phyloP scores from a whole-genome alignment of 164 flowering plant genomes.

The Malania oleifera region DNA sequence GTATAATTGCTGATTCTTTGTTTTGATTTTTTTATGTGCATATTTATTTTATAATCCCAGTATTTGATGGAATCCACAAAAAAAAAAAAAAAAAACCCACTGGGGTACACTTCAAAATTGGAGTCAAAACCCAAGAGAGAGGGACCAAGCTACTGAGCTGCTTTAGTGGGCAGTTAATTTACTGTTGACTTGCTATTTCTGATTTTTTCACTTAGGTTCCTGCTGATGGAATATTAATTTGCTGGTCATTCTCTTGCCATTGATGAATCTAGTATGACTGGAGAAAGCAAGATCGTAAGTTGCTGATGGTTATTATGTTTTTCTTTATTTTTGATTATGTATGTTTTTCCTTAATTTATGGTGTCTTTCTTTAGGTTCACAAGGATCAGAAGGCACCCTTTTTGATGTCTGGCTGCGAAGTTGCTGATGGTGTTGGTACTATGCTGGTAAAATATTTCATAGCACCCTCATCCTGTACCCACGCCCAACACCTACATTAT shows the following conservation, averaged over 20 bases:
- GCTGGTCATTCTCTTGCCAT: constrained; percentile 3
- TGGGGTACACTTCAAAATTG: no score
- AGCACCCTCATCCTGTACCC: no score
- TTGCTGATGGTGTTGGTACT: constrained; percentile 1
- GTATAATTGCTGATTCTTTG: background rate
- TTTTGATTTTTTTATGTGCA: no score
- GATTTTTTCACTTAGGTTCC: background rate
- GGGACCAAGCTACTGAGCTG: no score
- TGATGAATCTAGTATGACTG: constrained; percentile 2
- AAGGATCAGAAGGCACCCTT: background rate
- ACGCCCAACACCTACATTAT: no score
- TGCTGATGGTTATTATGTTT: background rate
- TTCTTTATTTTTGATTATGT: no score
- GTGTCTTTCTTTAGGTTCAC: background rate
- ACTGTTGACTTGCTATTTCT: background rate
- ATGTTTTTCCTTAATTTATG: background rate
- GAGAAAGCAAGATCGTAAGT: constrained; percentile 1
- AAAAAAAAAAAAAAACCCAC: background rate
- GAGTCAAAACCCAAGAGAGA: no score
- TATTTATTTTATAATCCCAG: no score
- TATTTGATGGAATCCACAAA: background rate
- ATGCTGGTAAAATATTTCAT: constrained; percentile 3
- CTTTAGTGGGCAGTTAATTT: no score
- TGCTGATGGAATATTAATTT: constrained; percentile 1
- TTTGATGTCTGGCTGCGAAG: constrained; percentile 3